Percentiles rank a stretch among this genome's conserved stretches.
phyloP scores from a whole-genome alignment of 768 basidiomycete genomes.

The Kwoniella sp. region DNA sequence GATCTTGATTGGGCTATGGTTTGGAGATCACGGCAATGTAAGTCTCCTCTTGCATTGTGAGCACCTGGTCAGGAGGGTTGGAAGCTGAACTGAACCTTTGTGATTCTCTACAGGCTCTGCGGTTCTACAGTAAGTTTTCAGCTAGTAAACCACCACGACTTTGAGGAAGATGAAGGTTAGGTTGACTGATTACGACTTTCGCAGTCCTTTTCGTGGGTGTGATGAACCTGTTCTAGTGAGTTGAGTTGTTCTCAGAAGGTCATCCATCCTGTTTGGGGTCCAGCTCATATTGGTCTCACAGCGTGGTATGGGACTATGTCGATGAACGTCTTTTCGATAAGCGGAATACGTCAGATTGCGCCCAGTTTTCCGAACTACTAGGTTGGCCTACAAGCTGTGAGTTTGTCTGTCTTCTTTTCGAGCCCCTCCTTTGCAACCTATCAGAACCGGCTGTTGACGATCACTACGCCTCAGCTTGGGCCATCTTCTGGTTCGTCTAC shows the following conservation, averaged over 20 bases:
- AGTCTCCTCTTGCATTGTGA: neutral
- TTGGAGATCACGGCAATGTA: conserved; percentile 81
- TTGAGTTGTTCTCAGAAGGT: neutral
- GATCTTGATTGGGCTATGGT: conserved; percentile 89
- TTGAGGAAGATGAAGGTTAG: conserved; percentile 51
- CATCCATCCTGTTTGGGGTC: too few species aligned
- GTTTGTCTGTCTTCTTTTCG: conserved; percentile 22
- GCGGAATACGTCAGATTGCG: conserved; percentile 87
- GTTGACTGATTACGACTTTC: neutral
- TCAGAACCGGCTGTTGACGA: too few species aligned
- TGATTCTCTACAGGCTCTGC: conserved; percentile 30
- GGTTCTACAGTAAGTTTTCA: conserved; percentile 72
- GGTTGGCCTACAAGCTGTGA: conserved; percentile 54
- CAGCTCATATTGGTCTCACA: neutral
- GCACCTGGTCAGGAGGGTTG: too few species aligned
- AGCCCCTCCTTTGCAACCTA: too few species aligned
- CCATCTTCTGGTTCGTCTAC: conserved; percentile 79
- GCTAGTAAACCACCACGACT: neutral
- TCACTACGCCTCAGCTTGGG: conserved; percentile 70
- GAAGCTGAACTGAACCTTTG: neutral
- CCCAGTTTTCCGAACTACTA: conserved; percentile 77
- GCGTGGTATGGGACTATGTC: conserved; percentile 87
- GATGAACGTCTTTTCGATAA: conserved; percentile 96
- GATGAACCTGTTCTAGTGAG: conserved; percentile 62
- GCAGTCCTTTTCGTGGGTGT: conserved; percentile 48